Conservation (phyloP, 2,329 filamentous ascomycete species). For the Trichoderma endophyticum region DNA sequence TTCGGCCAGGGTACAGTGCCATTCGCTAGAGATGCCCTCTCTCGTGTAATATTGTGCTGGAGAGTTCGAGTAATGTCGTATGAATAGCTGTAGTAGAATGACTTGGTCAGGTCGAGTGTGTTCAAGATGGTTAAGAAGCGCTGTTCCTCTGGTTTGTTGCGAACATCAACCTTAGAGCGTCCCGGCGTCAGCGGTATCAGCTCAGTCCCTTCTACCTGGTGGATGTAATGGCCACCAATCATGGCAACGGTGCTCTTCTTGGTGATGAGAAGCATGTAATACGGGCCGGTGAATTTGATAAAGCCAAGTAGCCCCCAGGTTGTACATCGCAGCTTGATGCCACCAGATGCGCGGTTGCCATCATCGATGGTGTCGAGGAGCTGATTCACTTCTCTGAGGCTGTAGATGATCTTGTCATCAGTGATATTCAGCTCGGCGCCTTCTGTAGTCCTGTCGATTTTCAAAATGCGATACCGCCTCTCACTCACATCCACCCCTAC, state of each 20-base stretch:
- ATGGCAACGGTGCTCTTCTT: conserved; percentile 95
- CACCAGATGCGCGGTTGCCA: conserved; percentile 86
- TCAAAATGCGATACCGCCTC: conserved; percentile 82
- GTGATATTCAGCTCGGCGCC: conserved; percentile 73
- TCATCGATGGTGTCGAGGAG: conserved; percentile 93
- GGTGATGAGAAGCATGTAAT: conserved; percentile 96
- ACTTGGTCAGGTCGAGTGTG: conserved; percentile 84
- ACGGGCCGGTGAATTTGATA: conserved; percentile 90
- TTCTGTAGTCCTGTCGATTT: conserved; percentile 87
- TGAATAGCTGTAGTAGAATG: conserved; percentile 98
- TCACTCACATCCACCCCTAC: conserved; percentile 91
- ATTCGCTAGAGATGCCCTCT: conserved; percentile 67
- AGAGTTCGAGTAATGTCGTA: conserved; percentile 93
- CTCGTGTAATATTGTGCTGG: conserved; percentile 84
- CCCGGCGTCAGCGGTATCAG: conserved; percentile 80
- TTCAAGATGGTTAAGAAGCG: conserved; percentile 85
- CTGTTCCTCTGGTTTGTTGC: conserved; percentile 75
- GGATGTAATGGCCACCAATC: conserved; percentile 93
- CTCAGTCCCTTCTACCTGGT: conserved; percentile 92
- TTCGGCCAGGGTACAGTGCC: conserved; percentile 58
- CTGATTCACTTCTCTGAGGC: conserved; percentile 85
- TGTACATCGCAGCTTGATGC: conserved; percentile 82
- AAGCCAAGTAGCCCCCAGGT: conserved; percentile 95
- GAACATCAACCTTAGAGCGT: conserved; percentile 70
- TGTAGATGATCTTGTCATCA: conserved; percentile 95